Percentiles rank a stretch among this genome's conserved stretches.
phyloP scores from a whole-genome alignment of 1,284 basidiomycete species.

The Microstroma glucosiphilum region DNA sequence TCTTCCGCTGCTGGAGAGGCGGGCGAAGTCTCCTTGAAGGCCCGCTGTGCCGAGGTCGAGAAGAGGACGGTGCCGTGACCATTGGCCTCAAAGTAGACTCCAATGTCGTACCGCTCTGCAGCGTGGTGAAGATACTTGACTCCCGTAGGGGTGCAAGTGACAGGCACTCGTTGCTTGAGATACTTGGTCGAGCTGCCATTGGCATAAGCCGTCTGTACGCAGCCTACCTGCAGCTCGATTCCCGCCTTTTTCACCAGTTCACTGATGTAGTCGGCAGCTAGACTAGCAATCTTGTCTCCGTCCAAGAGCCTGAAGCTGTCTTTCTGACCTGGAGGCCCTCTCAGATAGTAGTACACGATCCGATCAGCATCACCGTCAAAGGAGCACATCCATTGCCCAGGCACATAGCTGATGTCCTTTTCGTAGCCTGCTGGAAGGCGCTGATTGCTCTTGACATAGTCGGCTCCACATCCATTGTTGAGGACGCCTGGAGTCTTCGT shows the following conservation, averaged over 20 bases:
- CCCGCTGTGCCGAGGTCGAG: constrained; percentile 57
- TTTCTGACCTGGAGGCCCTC: constrained; percentile 59
- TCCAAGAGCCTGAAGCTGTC: constrained; percentile 82
- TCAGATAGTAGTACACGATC: constrained; percentile 80
- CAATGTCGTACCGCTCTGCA: constrained; percentile 85
- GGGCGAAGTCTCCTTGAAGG: constrained; percentile 62
- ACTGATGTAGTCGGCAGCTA: constrained; percentile 87
- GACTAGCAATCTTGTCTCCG: constrained; percentile 94
- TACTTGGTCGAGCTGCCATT: constrained; percentile 93
- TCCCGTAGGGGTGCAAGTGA: constrained; percentile 91
- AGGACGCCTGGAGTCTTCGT: constrained; percentile 66
- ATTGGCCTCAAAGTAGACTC: constrained; percentile 99
- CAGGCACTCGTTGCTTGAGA: constrained; percentile 68
- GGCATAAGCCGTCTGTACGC: constrained; percentile 97
- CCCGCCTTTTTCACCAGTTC: constrained; percentile 64
- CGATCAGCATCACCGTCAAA: constrained; percentile 97
- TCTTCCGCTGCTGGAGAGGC: constrained; percentile 71
- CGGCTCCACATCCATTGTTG: constrained; percentile 81
- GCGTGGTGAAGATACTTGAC: constrained; percentile 98
- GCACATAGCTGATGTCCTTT: constrained; percentile 26
- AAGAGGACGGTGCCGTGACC: constrained; percentile 97
- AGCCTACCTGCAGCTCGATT: constrained; percentile 51
- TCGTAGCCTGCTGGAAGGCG: constrained; percentile 41
- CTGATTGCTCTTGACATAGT: constrained; percentile 81
- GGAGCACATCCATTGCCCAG: constrained; percentile 75